Base-by-base conservation (phyloP, 2,329 filamentous ascomycete genomes). In the Diaporthe ilicicola region DNA sequence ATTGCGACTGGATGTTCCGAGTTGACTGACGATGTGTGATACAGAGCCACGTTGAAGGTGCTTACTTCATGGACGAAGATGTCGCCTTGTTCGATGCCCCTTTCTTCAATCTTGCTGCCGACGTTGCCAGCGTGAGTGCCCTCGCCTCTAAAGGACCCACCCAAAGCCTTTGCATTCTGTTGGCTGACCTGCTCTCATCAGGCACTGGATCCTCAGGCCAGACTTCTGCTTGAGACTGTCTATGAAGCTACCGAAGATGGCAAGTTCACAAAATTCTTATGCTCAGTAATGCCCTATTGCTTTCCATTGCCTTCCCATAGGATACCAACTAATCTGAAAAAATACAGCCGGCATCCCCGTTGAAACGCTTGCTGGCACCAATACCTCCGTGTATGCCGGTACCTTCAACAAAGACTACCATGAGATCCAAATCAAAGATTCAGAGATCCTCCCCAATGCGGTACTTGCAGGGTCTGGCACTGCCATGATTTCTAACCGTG, bases 401-500 rank as follows among this genome's bases (percentile, higher is more conserved):
- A 76, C 75, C 29, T 79, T 77, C 24, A 74, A 75, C 19, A 76
- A 74, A 44, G 77, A 78, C 53, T 79, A 79, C 66, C 73, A 75
- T 37, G 76, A 76, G 15, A 74, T 77, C 39, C 73, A 74, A 32
- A 73, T 74, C 27, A 76, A 75, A 53, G 81, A 82, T 65, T 76
- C 78, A n/a, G 79, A 82, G n/a, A 76, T 77, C 24, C 78, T 80
- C 70, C 81, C 79, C 12, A 12, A 70, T 70, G 72, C 73, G 53
- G 72, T 73, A 62, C 71, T 71, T 48, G 76, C 73, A 9, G 76
- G 76, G 74, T 62, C 12, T 48, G 78, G 77, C 48, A 78, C 76
- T 71, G 77, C 78, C 59, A 78, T 81, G 72, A 72, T 81, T 46
- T 78, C 80, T 0, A 83, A 82, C 66, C 76, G 81, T 55, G 72